A percentile compares a stretch with the other conserved stretches of the same genome.
Conservation (phyloP, 495 filamentous ascomycete genomes). For the Aspergillus sparsus region DNA sequence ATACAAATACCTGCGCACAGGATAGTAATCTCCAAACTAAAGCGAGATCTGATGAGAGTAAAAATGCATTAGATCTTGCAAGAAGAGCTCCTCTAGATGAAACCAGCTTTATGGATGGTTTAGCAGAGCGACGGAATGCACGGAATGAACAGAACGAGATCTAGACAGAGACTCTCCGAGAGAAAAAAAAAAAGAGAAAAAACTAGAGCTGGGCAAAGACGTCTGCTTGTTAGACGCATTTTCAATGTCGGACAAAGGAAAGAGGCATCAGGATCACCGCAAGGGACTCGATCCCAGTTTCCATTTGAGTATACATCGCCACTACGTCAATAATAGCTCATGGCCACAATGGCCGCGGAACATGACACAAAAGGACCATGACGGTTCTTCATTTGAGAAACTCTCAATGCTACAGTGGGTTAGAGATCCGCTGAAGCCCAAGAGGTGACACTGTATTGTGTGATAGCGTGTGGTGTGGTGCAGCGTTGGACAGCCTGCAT, state of each 20-base stretch:
- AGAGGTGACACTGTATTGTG: constrained; percentile 5
- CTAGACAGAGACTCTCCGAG: not conserved
- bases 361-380: not conserved
- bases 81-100: not conserved
- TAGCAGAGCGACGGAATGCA: not conserved
- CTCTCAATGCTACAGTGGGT: too few species aligned
- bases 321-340: constrained; percentile 1
- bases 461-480: constrained; percentile 4
- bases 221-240: constrained; percentile 8
- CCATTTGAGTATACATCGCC: constrained; percentile 7
- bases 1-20: not conserved
- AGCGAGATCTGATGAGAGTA: not conserved
- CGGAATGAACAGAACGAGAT: not conserved
- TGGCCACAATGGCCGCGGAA: not conserved
- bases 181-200: not conserved
- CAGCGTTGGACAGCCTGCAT: constrained; percentile 20
- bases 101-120: constrained; percentile 1
- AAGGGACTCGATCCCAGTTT: constrained; percentile 21
- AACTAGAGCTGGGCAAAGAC: not conserved
- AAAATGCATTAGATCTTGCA: not conserved
- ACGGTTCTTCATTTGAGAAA: too few species aligned
- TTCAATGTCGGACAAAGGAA: constrained; percentile 27
- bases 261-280: constrained; percentile 15
- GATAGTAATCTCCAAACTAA: not conserved
- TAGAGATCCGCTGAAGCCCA: not conserved